Evolutionary conservation across 345 rosid genomes (phyloP).

Genomic region (Erysimum cheiranthoides): DNA sequence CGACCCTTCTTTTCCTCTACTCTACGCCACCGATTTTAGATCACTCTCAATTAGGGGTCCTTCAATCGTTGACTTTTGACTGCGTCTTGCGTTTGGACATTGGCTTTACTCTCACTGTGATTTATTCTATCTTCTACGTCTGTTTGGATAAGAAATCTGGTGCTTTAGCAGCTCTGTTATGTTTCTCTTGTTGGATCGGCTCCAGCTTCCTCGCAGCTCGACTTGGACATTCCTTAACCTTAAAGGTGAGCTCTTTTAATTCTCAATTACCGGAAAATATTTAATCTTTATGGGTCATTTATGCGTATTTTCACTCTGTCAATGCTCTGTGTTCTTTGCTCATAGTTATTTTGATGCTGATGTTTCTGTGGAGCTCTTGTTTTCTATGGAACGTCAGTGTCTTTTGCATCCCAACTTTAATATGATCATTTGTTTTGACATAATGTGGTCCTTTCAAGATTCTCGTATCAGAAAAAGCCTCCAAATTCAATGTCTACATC

Average conservation of each 20-base stretch:
- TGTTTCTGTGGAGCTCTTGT: slow-evolving; percentile 4
- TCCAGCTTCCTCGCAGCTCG: slow-evolving; percentile 56
- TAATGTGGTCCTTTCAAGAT: slow-evolving; percentile 4
- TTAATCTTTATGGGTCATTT: neutral
- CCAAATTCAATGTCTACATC: neutral
- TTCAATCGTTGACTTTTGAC: slow-evolving; percentile 39
- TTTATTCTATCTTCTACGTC: slow-evolving; percentile 60
- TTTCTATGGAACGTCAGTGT: neutral
- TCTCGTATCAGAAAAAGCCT: slow-evolving; percentile 4
- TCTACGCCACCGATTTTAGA: slow-evolving; percentile 56
- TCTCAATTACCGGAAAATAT: neutral
- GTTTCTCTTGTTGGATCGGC: slow-evolving; percentile 75
- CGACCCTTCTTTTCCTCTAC: slow-evolving; percentile 63
- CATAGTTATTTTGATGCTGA: neutral
- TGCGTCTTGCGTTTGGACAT: slow-evolving; percentile 56
- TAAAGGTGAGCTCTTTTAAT: slow-evolving; percentile 53
- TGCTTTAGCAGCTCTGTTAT: slow-evolving; percentile 70
- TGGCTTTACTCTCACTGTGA: slow-evolving; percentile 60
- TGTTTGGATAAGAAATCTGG: slow-evolving; percentile 78
- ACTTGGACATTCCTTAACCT: slow-evolving; percentile 63
- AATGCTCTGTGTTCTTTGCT: neutral
- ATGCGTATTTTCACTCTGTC: neutral
- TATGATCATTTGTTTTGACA: neutral
- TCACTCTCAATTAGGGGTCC: slow-evolving; percentile 44
- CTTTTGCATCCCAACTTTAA: neutral